Percentiles rank a stretch among this genome's conserved stretches.
These are phyloP conservation scores for Nitzschia putrida DNA, from an alignment of 108 stramenopile species.

Conservation along the genomic window DNA sequence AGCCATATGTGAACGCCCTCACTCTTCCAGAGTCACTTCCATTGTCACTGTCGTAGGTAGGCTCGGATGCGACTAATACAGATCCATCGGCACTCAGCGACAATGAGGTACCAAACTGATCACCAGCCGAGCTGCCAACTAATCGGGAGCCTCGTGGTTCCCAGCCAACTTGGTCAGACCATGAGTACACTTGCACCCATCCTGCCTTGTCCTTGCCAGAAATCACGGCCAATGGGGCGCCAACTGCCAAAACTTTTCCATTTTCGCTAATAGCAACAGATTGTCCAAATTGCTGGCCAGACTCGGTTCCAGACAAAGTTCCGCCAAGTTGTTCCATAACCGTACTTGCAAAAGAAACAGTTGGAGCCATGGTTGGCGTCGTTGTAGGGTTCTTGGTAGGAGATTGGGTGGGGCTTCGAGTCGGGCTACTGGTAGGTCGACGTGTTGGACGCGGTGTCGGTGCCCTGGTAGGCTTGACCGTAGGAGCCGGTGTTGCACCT, in stretches of 20 bases:
- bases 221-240: conserved; percentile 31
- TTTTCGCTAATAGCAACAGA: conserved; percentile 43
- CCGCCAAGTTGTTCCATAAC: conserved; percentile 1
- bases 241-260: conserved; percentile 49
- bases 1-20: conserved; percentile 23
- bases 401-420: not conserved
- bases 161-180: conserved; percentile 16
- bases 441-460: conserved; percentile 3
- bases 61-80: conserved; percentile 39
- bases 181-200: conserved; percentile 37
- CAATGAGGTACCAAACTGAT: conserved; percentile 39
- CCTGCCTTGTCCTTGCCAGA: conserved; percentile 14
- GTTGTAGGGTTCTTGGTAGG: conserved; percentile 8
- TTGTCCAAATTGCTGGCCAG: conserved; percentile 34
- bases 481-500: conserved; percentile 3
- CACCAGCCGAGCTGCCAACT: conserved; percentile 21
- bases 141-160: conserved; percentile 3
- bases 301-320: conserved; percentile 5
- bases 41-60: conserved; percentile 14
- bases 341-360: not conserved
- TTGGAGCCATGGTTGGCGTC: conserved; percentile 3
- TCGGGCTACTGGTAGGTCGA: not conserved
- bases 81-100: conserved; percentile 43
- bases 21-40: conserved; percentile 41
- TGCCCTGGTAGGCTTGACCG: conserved; percentile 1